Percentiles rank a stretch among this genome's conserved stretches.
Conservation (phyloP, 306 rosid genomes). For the Ochetophila trinervis region DNA sequence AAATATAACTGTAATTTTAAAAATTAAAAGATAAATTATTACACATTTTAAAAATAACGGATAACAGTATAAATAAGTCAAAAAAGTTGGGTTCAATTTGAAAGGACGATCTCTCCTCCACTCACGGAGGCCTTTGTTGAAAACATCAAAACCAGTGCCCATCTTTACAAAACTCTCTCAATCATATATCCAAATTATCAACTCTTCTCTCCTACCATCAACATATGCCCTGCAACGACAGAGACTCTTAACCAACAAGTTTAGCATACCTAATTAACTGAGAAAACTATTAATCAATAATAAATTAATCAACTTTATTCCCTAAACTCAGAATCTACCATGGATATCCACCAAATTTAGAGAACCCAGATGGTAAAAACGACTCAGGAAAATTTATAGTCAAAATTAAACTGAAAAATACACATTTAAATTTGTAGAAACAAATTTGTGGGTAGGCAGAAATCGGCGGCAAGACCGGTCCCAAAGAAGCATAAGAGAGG, state of each 20-base stretch:
- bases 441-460: constrained; percentile 31
- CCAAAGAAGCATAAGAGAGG: constrained; percentile 32
- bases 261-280: not conserved
- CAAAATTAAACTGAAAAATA: not conserved
- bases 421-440: too few relatives aligned
- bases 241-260: constrained; percentile 6
- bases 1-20: too few relatives aligned
- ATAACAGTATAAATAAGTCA: too few relatives aligned
- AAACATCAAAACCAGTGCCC: constrained; percentile 35
- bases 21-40: too few relatives aligned
- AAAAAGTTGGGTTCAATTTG: too few relatives aligned
- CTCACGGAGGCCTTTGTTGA: constrained; percentile 30
- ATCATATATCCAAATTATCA: constrained; percentile 29
- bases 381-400: not conserved
- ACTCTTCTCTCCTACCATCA: constrained; percentile 13
- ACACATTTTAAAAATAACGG: too few relatives aligned
- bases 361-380: constrained; percentile 2
- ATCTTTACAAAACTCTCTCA: constrained; percentile 28
- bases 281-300: too few relatives aligned
- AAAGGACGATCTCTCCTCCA: too few relatives aligned
- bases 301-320: constrained; percentile 3
- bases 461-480: constrained; percentile 28
- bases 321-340: constrained; percentile 36
- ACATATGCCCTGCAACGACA: constrained; percentile 28
- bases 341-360: constrained; percentile 32